Evolutionary conservation across 73 alveolate species (phyloP), one percentile per base, ranked within the genome.

Genomic region (Paramecium sexaurelia): DNA sequence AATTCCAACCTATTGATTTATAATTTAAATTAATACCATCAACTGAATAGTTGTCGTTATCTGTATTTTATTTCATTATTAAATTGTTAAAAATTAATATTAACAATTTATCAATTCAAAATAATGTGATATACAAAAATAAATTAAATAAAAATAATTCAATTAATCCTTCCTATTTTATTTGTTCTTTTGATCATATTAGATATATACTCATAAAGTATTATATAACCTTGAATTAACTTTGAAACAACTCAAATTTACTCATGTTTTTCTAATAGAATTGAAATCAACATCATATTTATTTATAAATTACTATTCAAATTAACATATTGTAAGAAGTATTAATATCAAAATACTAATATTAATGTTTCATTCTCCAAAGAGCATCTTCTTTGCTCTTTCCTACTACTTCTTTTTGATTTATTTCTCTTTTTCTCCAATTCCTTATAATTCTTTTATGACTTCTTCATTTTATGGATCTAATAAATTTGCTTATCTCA

Each of bases 301-400:
- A 35, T 35, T 35, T 6, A 35, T 35, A n/a, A n/a, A n/a, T n/a
- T n/a, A n/a, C n/a, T n/a, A 47, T 11, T 17, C 67, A 47, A 15
- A 47, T 15, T 51, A 51, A 51, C 67, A 51, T 51, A 51, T 51
- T 51, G 67, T 51, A 51, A 51, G 17, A 51, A 51, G 67, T 51
- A 51, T 51, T 51, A 51, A 51, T 51, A 51, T 51, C 67, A 51
- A 51, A 11, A 29, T 61, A 61, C 26, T 29, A 61, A 33, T 73
- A 36, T 73, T 36, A 73, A 33, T 36, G 43, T 15, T 32, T 73
- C 87, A 73, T 36, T 73, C 87, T 39, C 90, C 90, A 78, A 78
- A 78, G 0, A 78, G 55, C 90, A 78, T 78, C 24, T 40, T 78
- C 55, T 78, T 78, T 29, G 90, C 90, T 78, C 90, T 78, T 8